Conservation (phyloP, 163 green algal species). For the Scenedesmus sp. region DNA sequence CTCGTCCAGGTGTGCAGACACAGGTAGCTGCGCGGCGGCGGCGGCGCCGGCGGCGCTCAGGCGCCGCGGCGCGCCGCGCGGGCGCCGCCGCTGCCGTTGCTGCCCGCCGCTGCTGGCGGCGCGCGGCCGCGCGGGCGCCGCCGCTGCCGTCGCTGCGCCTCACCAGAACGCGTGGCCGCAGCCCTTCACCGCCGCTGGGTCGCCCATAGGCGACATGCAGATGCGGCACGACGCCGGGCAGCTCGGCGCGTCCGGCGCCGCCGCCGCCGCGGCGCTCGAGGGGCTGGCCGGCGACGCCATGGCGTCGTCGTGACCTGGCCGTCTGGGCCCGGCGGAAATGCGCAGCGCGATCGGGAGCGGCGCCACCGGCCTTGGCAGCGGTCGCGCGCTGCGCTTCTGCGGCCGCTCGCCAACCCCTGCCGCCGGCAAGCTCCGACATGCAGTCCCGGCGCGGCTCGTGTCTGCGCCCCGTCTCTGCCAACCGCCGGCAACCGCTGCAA, state of each 20-base stretch:
- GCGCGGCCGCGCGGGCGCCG: not conserved
- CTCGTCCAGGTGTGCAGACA: conserved; percentile 24
- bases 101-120: not conserved
- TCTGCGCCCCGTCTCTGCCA: no score
- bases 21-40: conserved; percentile 4
- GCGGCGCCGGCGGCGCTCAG: not conserved
- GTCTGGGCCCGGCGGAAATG: no score
- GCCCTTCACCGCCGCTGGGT: conserved; percentile 1
- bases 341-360: no score
- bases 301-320: no score
- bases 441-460: no score
- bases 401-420: no score
- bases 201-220: conserved; percentile 18
- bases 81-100: not conserved
- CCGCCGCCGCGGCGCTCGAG: not conserved
- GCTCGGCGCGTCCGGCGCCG: not conserved
- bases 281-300: not conserved
- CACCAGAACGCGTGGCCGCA: conserved; percentile 40
- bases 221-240: conserved; percentile 1
- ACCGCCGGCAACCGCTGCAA: no score
- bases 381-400: no score
- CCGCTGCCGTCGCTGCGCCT: not conserved
- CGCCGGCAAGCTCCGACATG: no score
- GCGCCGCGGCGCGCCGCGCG: not conserved
- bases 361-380: no score